Evolutionary conservation across 2,329 filamentous ascomycete species (phyloP), one percentile per base, ranked within the genome.

Genomic region (Pseudocercospora vitis): DNA sequence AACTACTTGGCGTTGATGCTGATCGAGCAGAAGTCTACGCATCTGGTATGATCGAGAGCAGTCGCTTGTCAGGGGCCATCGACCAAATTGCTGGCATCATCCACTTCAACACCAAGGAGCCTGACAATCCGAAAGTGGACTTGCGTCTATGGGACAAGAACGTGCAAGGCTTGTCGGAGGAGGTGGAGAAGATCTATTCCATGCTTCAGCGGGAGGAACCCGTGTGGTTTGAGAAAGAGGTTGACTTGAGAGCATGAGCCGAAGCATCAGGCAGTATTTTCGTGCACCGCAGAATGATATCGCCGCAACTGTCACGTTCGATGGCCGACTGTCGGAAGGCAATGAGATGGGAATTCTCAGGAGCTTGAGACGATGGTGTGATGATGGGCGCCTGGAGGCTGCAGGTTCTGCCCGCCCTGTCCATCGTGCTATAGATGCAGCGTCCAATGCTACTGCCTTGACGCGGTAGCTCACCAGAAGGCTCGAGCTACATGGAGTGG

Each of bases 31-130:
- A 99, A 76, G 85, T 88, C 54, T 96, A 94, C 50, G 94, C 92
- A 9, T 91, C 92, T 3, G 81, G 84, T 63, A 99, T 99, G 94
- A 89, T 99, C 64, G 91, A 97, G 76, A 91, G 96, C 72, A 91
- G 89, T 7, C 84, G 94, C 26, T 74, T 99, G 48, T 83, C 87
- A 2, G 94, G 92, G 6, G 85, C 87, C 53, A 97, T 99, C 66
- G 92, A 99, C 72, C 94, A 99, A 76, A 91, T 99, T 53, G 89
- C 91, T 52, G 81, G 87, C 11, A 76, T 91, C 8, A 91, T 99
- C 55, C 91, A 85, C 75, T 99, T 99, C 69, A 89, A 94, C 67
- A 83, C 83, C 26, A 86, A 89, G 65, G 85, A 84, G 6, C 48
- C 50, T 46, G 26, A 58, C 45, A 16, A 86, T 83, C 54, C 52